Percentiles rank a stretch among this genome's conserved stretches.
These are phyloP conservation scores for Melampsora larici-populina DNA, from an alignment of 1,284 basidiomycete genomes.

Conservation along the genomic window DNA sequence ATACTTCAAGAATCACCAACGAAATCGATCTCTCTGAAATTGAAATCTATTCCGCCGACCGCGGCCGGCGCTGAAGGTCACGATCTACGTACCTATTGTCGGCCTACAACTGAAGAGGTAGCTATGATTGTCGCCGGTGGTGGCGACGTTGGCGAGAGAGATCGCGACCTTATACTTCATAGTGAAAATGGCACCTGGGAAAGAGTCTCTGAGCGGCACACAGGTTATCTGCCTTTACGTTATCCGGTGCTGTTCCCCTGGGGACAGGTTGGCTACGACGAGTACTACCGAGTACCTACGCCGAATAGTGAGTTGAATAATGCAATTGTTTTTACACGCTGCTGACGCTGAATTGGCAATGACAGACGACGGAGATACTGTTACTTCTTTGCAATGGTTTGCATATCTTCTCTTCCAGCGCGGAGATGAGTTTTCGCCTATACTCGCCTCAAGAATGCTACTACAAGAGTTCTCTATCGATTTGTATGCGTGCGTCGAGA, in stretches of 20 bases:
- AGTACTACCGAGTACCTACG: no score
- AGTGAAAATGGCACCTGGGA: background rate
- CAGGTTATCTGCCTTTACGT: background rate
- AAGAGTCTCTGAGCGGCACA: background rate
- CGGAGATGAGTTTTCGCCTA: background rate
- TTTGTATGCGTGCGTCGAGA: constrained; percentile 7
- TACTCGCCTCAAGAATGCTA: background rate
- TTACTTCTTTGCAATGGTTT: no score
- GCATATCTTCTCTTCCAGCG: background rate
- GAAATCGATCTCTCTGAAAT: no score
- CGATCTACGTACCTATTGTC: background rate
- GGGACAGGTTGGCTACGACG: background rate
- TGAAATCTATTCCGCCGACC: background rate
- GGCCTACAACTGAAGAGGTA: background rate
- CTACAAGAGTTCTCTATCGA: constrained; percentile 7
- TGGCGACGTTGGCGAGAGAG: background rate
- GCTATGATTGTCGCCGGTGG: background rate
- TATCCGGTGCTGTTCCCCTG: constrained; percentile 10
- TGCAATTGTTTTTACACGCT: background rate
- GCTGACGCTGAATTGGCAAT: background rate
- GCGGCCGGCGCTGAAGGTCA: no score
- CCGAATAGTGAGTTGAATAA: background rate
- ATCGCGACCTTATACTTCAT: background rate
- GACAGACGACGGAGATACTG: background rate
- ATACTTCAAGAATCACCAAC: background rate